phyloP scores from a whole-genome alignment of 441 rosid species.

The Pelargonium fulgidum region DNA sequence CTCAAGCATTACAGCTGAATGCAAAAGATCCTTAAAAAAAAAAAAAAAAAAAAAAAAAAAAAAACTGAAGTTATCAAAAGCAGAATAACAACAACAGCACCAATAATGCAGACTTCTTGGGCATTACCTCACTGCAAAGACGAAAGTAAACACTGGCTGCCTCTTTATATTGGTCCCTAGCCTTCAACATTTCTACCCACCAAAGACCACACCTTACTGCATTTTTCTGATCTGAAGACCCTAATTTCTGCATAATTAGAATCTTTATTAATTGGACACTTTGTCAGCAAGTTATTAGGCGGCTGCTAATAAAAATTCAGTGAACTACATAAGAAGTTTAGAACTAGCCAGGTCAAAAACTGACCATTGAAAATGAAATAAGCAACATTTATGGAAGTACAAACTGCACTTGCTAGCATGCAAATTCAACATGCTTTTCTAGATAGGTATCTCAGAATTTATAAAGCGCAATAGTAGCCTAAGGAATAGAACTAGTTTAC shows the following conservation, averaged over 20 bases:
- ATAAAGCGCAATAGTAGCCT: neutral
- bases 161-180: conserved; percentile 79
- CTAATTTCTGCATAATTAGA: conserved; percentile 57
- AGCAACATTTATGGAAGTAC: neutral
- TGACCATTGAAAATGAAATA: neutral
- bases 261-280: conserved; percentile 6
- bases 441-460: neutral
- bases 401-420: neutral
- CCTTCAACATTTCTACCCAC: conserved; percentile 97
- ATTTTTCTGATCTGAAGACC: conserved; percentile 70
- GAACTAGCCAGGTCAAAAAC: neutral
- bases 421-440: neutral
- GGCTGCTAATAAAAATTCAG: neutral
- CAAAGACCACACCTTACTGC: conserved; percentile 95
- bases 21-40: conserved; percentile 61
- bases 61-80: conserved; percentile 24
- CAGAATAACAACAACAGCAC: conserved; percentile 14
- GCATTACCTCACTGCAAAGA: conserved; percentile 83
- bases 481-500: neutral
- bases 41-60: conserved; percentile 12
- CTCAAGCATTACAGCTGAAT: conserved; percentile 98
- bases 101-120: conserved; percentile 11
- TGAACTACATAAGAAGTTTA: neutral
- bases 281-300: conserved; percentile 8
- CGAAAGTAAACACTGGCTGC: conserved; percentile 95